These are phyloP conservation scores for Terfezia boudieri DNA, from an alignment of 495 filamentous ascomycete species.

Conservation along the genomic window DNA sequence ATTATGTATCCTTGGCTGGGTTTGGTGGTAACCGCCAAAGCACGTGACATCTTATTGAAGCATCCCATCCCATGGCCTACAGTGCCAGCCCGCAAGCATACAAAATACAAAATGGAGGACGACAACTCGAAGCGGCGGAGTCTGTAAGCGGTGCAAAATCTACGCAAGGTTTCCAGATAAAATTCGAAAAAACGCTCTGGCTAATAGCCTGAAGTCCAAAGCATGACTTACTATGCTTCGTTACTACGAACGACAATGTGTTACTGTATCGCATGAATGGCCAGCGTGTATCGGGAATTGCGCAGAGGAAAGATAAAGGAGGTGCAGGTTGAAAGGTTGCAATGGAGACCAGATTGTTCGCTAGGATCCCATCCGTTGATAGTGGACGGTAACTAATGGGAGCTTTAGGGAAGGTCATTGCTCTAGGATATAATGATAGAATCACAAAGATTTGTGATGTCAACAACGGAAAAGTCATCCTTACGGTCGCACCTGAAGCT, in stretches of 20 bases:
- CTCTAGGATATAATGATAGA: constrained; percentile 17
- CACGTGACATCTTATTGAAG: constrained; percentile 4
- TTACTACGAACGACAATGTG: constrained; percentile 36
- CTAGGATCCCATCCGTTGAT: neutral
- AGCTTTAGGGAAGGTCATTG: constrained; percentile 16
- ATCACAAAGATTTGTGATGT: constrained; percentile 18
- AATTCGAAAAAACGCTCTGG: constrained; percentile 13
- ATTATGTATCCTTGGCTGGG: too few species aligned
- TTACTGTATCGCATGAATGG: constrained; percentile 45
- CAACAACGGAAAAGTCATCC: constrained; percentile 18
- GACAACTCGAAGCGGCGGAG: neutral
- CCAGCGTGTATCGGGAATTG: constrained; percentile 37
- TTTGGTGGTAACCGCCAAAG: too few species aligned
- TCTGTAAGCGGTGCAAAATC: neutral
- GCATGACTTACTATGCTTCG: constrained; percentile 47
- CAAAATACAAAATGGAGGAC: neutral
- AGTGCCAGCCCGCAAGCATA: too few species aligned
- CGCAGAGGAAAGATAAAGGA: constrained; percentile 17
- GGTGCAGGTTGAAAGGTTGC: constrained; percentile 9
- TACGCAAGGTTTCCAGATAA: constrained; percentile 9
- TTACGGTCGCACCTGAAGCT: constrained; percentile 13
- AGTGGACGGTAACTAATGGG: neutral
- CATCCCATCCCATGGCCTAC: too few species aligned
- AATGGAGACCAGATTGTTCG: constrained; percentile 19
- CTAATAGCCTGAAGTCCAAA: constrained; percentile 43